phyloP scores from a whole-genome alignment of 106 monocot genomes.

The Vanilla planifolia region DNA sequence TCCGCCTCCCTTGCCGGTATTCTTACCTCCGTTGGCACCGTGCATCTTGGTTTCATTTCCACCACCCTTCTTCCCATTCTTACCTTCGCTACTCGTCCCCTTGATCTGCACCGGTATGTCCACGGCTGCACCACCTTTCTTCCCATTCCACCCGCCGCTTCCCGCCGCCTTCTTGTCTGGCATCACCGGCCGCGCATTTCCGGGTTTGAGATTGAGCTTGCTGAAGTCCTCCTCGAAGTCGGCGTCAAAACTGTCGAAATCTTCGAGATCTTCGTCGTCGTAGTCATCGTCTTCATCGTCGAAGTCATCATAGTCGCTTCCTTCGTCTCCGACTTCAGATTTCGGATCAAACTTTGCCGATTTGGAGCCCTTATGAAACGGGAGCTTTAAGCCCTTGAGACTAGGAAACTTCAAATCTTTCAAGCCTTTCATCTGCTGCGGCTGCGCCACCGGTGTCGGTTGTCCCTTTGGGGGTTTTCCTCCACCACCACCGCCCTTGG shows the following conservation, averaged over 20 bases:
- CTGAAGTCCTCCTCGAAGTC: conserved; percentile 51
- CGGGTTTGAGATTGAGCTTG: conserved; percentile 32
- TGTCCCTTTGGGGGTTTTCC: conserved; percentile 28
- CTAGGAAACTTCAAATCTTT: conserved; percentile 45
- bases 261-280: conserved; percentile 40
- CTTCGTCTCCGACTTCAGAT: conserved; percentile 28
- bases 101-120: conserved; percentile 25
- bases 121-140: conserved; percentile 17
- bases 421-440: conserved; percentile 34
- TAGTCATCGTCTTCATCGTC: conserved; percentile 31
- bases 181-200: conserved; percentile 4
- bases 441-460: conserved; percentile 11
- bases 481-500: conserved; percentile 14
- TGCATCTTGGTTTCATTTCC: too few relatives aligned
- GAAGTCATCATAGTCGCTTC: conserved; percentile 22
- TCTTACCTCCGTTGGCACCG: conserved; percentile 3
- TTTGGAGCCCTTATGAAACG: conserved; percentile 35
- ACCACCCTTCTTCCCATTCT: conserved; percentile 21
- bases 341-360: conserved; percentile 37
- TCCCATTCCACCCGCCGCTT: too few relatives aligned
- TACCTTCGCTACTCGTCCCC: conserved; percentile 12
- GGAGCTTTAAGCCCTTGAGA: conserved; percentile 43
- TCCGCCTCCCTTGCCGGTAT: conserved; percentile 6
- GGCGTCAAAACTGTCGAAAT: conserved; percentile 36
- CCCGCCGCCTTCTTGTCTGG: conserved; percentile 41